A percentile compares a stretch with the other conserved stretches of the same genome.
These are phyloP conservation scores for Sideroxylon spinosum DNA, from an alignment of 179 eudicot genomes.

Conservation along the genomic window DNA sequence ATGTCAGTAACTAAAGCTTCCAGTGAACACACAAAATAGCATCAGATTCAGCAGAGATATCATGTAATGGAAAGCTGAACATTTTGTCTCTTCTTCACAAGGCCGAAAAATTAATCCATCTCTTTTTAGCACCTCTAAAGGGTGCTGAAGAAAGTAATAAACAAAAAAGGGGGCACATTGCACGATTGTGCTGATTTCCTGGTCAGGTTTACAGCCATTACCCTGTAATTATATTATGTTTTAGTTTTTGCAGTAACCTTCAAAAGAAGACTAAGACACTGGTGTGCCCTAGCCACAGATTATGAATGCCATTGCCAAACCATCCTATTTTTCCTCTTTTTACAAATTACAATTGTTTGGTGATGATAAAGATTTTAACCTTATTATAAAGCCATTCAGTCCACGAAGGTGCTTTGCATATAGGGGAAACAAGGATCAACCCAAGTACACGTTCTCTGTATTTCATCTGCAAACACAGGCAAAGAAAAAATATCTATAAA, in stretches of 20 bases:
- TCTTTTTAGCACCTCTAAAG: too few species aligned
- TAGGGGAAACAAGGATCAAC: slow-evolving; percentile 22
- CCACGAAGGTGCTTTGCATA: slow-evolving; percentile 21
- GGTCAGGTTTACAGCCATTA: background rate
- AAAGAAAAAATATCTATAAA: background rate
- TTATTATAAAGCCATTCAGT: slow-evolving; percentile 23
- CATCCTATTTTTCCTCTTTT: background rate
- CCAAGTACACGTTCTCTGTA: slow-evolving; percentile 19
- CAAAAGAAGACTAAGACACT: background rate
- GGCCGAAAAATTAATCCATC: too few species aligned
- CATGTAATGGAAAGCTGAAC: background rate
- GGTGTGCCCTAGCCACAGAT: background rate
- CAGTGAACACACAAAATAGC: background rate
- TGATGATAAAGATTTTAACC: slow-evolving; percentile 1
- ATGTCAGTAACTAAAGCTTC: background rate
- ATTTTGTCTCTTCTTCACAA: background rate
- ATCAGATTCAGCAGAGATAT: background rate
- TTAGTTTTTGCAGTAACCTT: background rate
- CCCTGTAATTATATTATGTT: background rate
- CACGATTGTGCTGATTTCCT: background rate
- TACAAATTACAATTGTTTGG: background rate
- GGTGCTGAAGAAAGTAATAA: too few species aligned
- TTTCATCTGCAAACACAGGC: slow-evolving; percentile 16
- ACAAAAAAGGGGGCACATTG: background rate
- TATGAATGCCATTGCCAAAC: background rate